Conservation (phyloP, 2,329 filamentous ascomycete genomes). For the Tolypocladium amazonense region DNA sequence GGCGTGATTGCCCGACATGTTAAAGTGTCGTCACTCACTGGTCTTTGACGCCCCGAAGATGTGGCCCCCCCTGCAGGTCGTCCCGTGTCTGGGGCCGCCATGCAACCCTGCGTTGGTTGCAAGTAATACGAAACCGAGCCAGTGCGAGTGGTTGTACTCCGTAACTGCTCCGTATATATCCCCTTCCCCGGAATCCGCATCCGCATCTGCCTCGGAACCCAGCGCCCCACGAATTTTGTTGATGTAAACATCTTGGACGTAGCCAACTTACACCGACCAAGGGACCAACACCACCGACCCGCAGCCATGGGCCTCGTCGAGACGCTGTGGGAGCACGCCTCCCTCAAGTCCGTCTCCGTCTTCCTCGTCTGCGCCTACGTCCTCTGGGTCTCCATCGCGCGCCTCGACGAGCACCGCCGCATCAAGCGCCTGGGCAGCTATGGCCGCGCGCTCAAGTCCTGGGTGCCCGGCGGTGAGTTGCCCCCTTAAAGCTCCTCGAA, state of each 20-base stretch:
- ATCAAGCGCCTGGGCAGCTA: constrained; percentile 35
- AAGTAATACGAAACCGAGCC: not conserved
- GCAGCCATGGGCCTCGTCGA: constrained; percentile 40
- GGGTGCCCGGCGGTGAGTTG: constrained; percentile 34
- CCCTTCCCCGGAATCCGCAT: not conserved
- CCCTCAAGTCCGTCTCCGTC: constrained; percentile 26
- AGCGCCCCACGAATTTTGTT: not conserved
- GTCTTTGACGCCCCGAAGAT: not conserved
- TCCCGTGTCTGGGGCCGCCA: not conserved
- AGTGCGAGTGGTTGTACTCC: not conserved
- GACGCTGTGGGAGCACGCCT: constrained; percentile 30
- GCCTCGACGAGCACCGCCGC: constrained; percentile 30
- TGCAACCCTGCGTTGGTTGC: not conserved
- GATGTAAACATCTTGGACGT: not conserved
- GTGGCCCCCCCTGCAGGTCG: not conserved
- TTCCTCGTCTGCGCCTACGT: constrained; percentile 25
- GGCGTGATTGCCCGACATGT: not conserved
- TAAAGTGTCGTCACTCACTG: not conserved
- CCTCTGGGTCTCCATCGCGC: constrained; percentile 24
- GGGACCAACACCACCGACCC: not conserved
- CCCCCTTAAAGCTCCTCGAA: not conserved
- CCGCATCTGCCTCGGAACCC: not conserved
- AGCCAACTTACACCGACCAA: not conserved
- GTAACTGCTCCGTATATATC: not conserved
- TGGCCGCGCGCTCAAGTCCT: constrained; percentile 23